phyloP scores from a whole-genome alignment of 1,284 basidiomycete species.

The Malassezia arunalokei region DNA sequence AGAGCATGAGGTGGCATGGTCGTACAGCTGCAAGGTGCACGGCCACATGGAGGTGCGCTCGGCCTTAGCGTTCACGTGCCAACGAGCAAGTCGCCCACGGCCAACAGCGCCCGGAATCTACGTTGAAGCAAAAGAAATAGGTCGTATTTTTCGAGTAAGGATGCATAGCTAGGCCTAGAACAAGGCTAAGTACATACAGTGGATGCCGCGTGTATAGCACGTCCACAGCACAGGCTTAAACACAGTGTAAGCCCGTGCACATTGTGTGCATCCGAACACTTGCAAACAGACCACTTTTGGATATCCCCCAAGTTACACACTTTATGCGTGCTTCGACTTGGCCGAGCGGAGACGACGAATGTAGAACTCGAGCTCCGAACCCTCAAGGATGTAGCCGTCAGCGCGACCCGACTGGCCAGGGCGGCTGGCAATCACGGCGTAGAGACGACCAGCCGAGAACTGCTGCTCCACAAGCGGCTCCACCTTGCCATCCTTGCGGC shows the following conservation, averaged over 20 bases:
- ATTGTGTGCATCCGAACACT: not conserved
- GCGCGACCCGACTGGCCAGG: conserved; percentile 42
- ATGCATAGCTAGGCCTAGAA: conserved; percentile 11
- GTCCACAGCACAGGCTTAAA: not conserved
- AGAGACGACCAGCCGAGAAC: conserved; percentile 44
- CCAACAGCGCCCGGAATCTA: no score
- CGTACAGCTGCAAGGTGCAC: no score
- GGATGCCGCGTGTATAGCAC: not conserved
- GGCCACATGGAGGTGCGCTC: no score
- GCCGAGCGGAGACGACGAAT: conserved; percentile 35
- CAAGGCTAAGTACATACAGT: conserved; percentile 8
- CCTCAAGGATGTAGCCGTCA: conserved; percentile 46
- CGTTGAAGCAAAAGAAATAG: not conserved
- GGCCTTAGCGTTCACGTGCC: no score
- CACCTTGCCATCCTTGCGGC: conserved; percentile 38
- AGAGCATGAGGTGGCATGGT: conserved; percentile 18
- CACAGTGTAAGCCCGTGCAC: not conserved
- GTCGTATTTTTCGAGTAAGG: conserved; percentile 14
- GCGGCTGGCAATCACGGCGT: conserved; percentile 41
- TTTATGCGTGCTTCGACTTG: conserved; percentile 34
- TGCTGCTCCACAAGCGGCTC: conserved; percentile 45
- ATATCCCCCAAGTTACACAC: conserved; percentile 1
- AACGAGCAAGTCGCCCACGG: no score
- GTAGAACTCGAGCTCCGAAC: conserved; percentile 45
- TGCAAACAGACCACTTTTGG: conserved; percentile 15